These are phyloP conservation scores for Aurifilum marmelostoma DNA, from an alignment of 2,329 filamentous ascomycete species.

Conservation along the genomic window DNA sequence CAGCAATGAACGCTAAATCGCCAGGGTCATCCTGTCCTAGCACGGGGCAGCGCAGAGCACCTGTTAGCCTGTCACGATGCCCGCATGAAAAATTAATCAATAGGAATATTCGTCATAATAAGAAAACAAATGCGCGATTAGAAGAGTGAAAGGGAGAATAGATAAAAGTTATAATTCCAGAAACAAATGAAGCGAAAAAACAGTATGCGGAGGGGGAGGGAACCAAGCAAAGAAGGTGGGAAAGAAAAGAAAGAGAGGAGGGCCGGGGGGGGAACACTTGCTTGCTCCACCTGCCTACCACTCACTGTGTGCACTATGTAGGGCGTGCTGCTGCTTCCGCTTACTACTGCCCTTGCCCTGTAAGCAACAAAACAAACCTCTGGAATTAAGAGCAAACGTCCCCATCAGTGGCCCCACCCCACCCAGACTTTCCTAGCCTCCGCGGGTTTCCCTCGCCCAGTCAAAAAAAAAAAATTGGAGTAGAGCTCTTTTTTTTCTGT, in stretches of 20 bases:
- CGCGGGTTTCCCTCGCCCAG: constrained; percentile 1
- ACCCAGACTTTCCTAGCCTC: not conserved
- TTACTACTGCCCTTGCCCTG: not conserved
- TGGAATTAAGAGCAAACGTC: constrained; percentile 8
- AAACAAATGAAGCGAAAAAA: not conserved
- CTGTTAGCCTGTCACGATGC: constrained; percentile 14
- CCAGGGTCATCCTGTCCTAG: constrained; percentile 19
- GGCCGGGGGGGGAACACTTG: no score
- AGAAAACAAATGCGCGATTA: not conserved
- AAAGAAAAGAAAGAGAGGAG: not conserved
- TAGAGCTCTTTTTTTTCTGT: constrained; percentile 19
- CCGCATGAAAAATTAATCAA: not conserved
- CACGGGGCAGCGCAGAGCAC: constrained; percentile 20
- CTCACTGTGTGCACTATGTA: no score
- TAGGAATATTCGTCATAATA: not conserved
- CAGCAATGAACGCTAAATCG: not conserved
- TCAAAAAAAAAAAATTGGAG: not conserved
- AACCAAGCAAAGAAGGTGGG: not conserved
- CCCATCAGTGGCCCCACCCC: constrained; percentile 6
- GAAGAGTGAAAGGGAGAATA: not conserved
- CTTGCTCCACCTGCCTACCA: no score
- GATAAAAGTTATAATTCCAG: not conserved
- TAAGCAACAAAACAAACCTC: not conserved
- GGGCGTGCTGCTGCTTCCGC: no score
- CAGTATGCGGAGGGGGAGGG: not conserved